phyloP scores from a whole-genome alignment of 2,329 filamentous ascomycete species.

The Pseudogymnoascus sp. region DNA sequence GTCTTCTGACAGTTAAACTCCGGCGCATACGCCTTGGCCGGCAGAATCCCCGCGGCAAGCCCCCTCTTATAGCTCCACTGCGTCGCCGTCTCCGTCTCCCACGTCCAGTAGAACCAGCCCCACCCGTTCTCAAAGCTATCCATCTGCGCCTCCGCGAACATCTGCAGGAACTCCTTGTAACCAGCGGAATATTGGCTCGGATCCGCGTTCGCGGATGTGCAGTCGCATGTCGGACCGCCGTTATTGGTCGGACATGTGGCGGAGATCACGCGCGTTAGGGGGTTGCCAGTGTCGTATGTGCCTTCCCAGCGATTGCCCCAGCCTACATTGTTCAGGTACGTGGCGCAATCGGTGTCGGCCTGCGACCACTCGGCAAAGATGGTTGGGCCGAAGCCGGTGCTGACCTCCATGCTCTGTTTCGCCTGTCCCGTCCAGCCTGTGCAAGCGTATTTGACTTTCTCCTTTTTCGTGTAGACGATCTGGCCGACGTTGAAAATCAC shows the following conservation, averaged over 20 bases:
- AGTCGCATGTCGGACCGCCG: slow-evolving; percentile 55
- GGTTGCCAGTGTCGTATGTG: slow-evolving; percentile 53
- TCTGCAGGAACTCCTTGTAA: slow-evolving; percentile 80
- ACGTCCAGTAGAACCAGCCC: slow-evolving; percentile 99
- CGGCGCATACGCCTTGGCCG: slow-evolving; percentile 61
- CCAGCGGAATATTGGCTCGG: slow-evolving; percentile 54
- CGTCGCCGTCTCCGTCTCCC: slow-evolving; percentile 76
- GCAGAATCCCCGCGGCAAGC: slow-evolving; percentile 69
- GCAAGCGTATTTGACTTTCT: slow-evolving; percentile 84
- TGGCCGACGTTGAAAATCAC: slow-evolving; percentile 93
- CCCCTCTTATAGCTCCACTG: slow-evolving; percentile 93
- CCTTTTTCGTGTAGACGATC: slow-evolving; percentile 69
- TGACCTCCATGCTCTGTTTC: slow-evolving; percentile 58
- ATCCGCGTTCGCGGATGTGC: slow-evolving; percentile 66
- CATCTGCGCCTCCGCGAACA: slow-evolving; percentile 96
- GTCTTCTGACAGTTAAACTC: slow-evolving; percentile 55
- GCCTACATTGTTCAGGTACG: slow-evolving; percentile 80
- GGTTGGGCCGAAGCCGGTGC: slow-evolving; percentile 82
- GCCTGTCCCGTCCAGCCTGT: slow-evolving; percentile 78
- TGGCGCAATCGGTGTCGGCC: slow-evolving; percentile 89
- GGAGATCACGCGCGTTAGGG: slow-evolving; percentile 48
- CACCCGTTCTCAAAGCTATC: slow-evolving; percentile 82
- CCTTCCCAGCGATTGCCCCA: slow-evolving; percentile 88
- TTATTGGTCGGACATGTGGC: slow-evolving; percentile 63
- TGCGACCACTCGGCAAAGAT: slow-evolving; percentile 97